Conservation (phyloP, 805 yeast genomes). For the Cephaloascus fragrans region DNA sequence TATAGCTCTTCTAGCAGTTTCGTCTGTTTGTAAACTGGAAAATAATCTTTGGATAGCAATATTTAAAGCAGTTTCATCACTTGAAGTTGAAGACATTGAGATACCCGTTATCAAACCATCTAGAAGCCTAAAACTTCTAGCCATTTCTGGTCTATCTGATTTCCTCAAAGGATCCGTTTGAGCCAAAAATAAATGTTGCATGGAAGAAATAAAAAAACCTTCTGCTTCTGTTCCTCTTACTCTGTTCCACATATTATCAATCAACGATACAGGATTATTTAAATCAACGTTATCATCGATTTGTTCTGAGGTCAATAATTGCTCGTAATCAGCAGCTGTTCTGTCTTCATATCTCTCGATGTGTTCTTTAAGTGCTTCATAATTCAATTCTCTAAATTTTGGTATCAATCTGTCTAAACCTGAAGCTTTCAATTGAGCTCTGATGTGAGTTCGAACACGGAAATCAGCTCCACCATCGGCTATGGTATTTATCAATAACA, state of each 20-base stretch:
- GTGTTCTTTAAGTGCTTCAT: constrained; percentile 55
- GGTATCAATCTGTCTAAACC: constrained; percentile 46
- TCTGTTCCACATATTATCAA: constrained; percentile 46
- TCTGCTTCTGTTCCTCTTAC: constrained; percentile 52
- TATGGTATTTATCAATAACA: constrained; percentile 62
- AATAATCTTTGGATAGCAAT: constrained; percentile 67
- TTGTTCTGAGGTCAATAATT: constrained; percentile 21
- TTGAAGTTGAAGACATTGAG: constrained; percentile 40
- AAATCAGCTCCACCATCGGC: constrained; percentile 33
- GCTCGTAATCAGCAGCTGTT: constrained; percentile 46
- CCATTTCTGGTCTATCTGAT: constrained; percentile 31
- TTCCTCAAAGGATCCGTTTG: constrained; percentile 37
- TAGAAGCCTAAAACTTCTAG: constrained; percentile 49
- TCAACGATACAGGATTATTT: constrained; percentile 64
- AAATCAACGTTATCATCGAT: constrained; percentile 40
- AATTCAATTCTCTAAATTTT: constrained; percentile 40
- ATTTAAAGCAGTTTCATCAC: constrained; percentile 58
- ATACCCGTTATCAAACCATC: constrained; percentile 58
- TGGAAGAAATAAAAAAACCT: constrained; percentile 47
- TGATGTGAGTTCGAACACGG: constrained; percentile 42
- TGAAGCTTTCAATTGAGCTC: constrained; percentile 49
- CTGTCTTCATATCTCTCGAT: constrained; percentile 50
- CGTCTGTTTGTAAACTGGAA: constrained; percentile 74
- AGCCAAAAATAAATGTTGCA: constrained; percentile 55
- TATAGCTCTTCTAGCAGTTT: constrained; percentile 68